A percentile compares a stretch with the other conserved stretches of the same genome.
Evolutionary conservation across 768 basidiomycete species (phyloP).

Genomic region (Gymnopilus junonius): DNA sequence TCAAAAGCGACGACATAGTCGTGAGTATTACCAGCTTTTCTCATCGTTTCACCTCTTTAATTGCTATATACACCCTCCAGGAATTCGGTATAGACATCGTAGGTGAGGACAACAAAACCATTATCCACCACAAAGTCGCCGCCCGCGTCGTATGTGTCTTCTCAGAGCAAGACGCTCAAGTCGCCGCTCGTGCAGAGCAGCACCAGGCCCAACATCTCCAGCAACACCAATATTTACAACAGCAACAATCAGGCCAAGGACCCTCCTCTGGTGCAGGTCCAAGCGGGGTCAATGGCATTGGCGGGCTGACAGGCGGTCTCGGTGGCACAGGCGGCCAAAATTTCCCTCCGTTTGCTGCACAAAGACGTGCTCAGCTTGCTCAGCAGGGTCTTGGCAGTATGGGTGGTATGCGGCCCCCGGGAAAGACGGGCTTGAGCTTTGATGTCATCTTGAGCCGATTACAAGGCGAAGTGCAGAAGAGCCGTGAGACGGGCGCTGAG

Average conservation of each 20-base stretch:
- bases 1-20: constrained; percentile 95
- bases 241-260: constrained; percentile 7
- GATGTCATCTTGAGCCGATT: constrained; percentile 89
- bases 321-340: constrained; percentile 6
- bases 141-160: constrained; percentile 92
- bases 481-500: constrained; percentile 90
- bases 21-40: constrained; percentile 57
- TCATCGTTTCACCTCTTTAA: not conserved
- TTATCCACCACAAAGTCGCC: constrained; percentile 98
- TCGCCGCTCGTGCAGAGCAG: constrained; percentile 72
- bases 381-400: constrained; percentile 70
- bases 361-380: constrained; percentile 59
- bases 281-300: constrained; percentile 6
- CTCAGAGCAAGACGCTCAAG: constrained; percentile 80
- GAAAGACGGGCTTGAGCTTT: constrained; percentile 88
- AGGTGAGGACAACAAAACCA: constrained; percentile 96
- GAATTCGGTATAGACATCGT: constrained; percentile 99
- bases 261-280: not conserved
- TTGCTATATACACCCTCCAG: constrained; percentile 42
- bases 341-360: constrained; percentile 23
- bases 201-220: constrained; percentile 43
- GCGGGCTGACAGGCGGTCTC: constrained; percentile 11
- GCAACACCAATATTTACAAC: constrained; percentile 18
- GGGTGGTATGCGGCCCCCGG: constrained; percentile 81
- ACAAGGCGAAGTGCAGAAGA: constrained; percentile 94